Evolutionary conservation across 83 land plant genomes (phyloP), one percentile per base, ranked within the genome.

Genomic region (Diphasiastrum complanatum): DNA sequence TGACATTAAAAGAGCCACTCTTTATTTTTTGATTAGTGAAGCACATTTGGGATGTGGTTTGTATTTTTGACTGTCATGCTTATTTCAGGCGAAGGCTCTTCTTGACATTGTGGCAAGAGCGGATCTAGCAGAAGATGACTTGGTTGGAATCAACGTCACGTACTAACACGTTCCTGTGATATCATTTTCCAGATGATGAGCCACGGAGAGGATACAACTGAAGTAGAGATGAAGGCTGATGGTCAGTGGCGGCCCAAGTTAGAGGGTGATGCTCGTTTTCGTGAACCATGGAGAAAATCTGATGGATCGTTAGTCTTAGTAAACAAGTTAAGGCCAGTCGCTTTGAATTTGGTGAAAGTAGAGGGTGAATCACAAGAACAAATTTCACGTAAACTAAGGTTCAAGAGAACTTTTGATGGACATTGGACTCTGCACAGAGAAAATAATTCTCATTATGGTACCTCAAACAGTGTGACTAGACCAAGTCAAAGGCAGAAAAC

Each of bases 151-250:
- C 16, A 8, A 40, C 12, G 8, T 40, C 16, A 40, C 43, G 16
- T 40, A 16, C 8, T 40, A 40, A 8, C 12, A 40, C 16, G 16
- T 40, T 40, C 16, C 16, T 16, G 8, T 40, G 8, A 16, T 48
- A 48, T 18, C n/a, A 18, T 5, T 48, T 6, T 18, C 6, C 51
- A 48, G 51, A 48, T 48, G 51, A 48, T 18, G 18, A 6, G 23
- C 18, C 23, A 48, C 23, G 51, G 51, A 18, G 51, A 48, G 51
- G 51, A 48, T 18, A 18, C 23, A 18, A 48, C n/a, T 18, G 51
- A 48, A 48, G 6, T 48, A 24, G 51, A 48, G 18, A 5, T 48
- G 4, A 48, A 48, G 51, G 51, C 51, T 48, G 51, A 48, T 48
- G 51, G 51, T 48, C 23, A 6, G 6, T 48, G 51, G 51, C 6